Base-by-base conservation (phyloP, 805 yeast species). In the Candida railenensis region DNA sequence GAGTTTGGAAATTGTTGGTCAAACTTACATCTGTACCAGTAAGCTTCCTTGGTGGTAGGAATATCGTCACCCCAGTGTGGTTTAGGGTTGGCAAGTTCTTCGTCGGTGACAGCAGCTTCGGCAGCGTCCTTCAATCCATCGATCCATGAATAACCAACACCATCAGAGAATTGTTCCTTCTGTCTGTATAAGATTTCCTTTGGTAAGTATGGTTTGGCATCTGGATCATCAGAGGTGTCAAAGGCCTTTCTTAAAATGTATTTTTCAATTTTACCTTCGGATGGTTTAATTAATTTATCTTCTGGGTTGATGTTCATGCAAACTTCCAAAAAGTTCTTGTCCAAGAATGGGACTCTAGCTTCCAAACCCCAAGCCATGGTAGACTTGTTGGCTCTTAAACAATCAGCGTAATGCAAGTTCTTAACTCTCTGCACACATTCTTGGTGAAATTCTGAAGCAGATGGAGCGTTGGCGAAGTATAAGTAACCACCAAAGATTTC, bases 321-420 rank as follows among this genome's bases (percentile, higher is more conserved):
- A 39, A 88, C 81, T 61, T 92, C 89, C 69, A 94, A 76, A 81
- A 94, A 94, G 66, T 84, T 79, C 75, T 84, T 88, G 74, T 94
- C 99, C 74, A 94, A 81, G 87, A 94, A 94, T 57, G 99, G 99
- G 57, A 94, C 99, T 75, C 99, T 87, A 51, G 99, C 99, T 76
- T 94, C 99, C 54, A 94, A 81, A 70, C 99, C 99, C 99, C 99
- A 94, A 38, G 99, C 98, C 97, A 94, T 89, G 49, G 99, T 94
- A 30, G 97, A 91, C 76, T 94, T 94, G 87, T 94, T 94, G 54
- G 99, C 99, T 73, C 99, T 86, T 67, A 94, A 76, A 77, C 98
- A 92, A 76, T 94, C 99, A 51, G 98, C 89, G 58, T 83, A 83
- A 72, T 94, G 97, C 73, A 94, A 80, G 92, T 94, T 91, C 80